A percentile compares a stretch with the other conserved stretches of the same genome.
phyloP scores from a whole-genome alignment of 2,329 filamentous ascomycete species.

The Teratosphaeria viscida region DNA sequence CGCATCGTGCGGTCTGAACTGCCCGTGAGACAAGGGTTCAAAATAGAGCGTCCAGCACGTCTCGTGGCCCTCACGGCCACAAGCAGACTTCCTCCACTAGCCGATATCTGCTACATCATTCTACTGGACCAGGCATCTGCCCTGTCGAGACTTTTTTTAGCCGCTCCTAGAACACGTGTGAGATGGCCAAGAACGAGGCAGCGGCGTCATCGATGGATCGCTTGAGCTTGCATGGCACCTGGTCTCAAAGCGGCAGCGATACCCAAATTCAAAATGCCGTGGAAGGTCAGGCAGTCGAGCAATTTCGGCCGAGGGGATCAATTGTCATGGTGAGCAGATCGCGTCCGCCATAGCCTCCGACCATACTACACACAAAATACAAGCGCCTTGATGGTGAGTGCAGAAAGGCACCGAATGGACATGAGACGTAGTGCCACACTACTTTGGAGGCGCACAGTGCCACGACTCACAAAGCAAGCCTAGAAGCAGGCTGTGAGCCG shows the following conservation, averaged over 20 bases:
- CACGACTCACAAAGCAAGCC: neutral
- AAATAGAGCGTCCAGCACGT: neutral
- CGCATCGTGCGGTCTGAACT: neutral
- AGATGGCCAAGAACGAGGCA: neutral
- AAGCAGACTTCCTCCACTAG: neutral
- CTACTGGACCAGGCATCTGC: neutral
- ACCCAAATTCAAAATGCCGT: too few relatives aligned
- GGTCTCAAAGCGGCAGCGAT: too few relatives aligned
- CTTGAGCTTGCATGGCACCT: too few relatives aligned
- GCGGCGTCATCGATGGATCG: too few relatives aligned
- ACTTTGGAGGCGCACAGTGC: neutral
- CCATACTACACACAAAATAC: too few relatives aligned
- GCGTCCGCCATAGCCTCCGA: too few relatives aligned
- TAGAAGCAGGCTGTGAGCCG: constrained; percentile 9
- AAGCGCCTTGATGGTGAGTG: too few relatives aligned
- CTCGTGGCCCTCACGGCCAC: neutral
- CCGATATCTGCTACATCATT: neutral
- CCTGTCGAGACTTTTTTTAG: neutral
- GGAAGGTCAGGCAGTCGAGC: too few relatives aligned
- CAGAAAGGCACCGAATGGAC: too few relatives aligned
- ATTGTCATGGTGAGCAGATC: too few relatives aligned
- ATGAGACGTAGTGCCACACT: too few relatives aligned
- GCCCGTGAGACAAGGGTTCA: neutral
- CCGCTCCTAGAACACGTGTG: neutral
- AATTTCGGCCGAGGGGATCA: too few relatives aligned